A percentile compares a stretch with the other conserved stretches of the same genome.
Evolutionary conservation across 169 alveolate species (phyloP).

Genomic region (Cryptosporidium tyzzeri): DNA sequence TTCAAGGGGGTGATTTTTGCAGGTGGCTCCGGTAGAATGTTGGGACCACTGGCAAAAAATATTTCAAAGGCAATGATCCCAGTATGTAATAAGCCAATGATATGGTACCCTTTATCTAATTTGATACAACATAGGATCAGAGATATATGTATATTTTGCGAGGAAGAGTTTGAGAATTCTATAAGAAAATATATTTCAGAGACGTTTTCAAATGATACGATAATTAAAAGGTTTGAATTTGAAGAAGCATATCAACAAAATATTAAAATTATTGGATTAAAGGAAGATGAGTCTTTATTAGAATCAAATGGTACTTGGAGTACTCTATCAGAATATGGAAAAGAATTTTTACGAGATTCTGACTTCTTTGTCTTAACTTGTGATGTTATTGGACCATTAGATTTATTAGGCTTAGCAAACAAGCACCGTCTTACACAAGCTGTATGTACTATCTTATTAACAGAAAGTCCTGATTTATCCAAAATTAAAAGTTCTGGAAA

Average conservation of each 20-base stretch:
- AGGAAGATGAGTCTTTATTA: slow-evolving; percentile 15
- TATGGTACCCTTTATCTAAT: slow-evolving; percentile 72
- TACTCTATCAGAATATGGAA: slow-evolving; percentile 23
- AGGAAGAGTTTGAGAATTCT: background rate
- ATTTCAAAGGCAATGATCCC: slow-evolving; percentile 77
- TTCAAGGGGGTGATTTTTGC: slow-evolving; percentile 78
- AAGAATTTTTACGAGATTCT: slow-evolving; percentile 21
- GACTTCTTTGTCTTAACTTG: slow-evolving; percentile 70
- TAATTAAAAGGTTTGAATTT: slow-evolving; percentile 19
- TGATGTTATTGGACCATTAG: slow-evolving; percentile 62
- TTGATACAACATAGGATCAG: slow-evolving; percentile 32
- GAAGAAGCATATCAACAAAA: slow-evolving; percentile 23
- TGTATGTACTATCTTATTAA: slow-evolving; percentile 45
- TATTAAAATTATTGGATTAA: slow-evolving; percentile 44
- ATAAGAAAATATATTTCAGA: slow-evolving; percentile 15
- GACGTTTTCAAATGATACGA: slow-evolving; percentile 15
- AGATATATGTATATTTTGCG: slow-evolving; percentile 57
- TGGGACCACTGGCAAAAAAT: slow-evolving; percentile 69
- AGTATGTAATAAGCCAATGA: slow-evolving; percentile 78
- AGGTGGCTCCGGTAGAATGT: slow-evolving; percentile 79
- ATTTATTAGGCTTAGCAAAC: slow-evolving; percentile 34
- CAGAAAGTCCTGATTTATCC: background rate
- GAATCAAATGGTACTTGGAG: slow-evolving; percentile 63
- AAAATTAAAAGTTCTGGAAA: background rate
- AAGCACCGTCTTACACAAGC: slow-evolving; percentile 60